These are phyloP conservation scores for Lotus japonicus DNA, from an alignment of 306 rosid species.

Conservation along the genomic window DNA sequence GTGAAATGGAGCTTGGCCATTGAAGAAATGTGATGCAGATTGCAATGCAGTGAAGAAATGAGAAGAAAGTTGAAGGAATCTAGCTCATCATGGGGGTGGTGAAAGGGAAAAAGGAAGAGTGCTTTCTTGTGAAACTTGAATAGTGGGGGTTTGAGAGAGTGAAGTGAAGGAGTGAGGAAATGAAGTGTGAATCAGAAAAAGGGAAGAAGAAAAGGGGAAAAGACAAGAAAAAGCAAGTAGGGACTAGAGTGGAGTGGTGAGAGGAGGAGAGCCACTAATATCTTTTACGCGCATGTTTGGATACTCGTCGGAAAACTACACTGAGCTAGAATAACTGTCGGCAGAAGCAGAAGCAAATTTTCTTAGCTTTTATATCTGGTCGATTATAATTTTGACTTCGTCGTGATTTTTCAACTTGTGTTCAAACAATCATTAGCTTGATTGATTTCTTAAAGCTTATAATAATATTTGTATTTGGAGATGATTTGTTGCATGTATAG, in stretches of 20 bases:
- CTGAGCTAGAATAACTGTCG: too few relatives aligned
- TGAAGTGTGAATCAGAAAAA: background rate
- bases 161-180: background rate
- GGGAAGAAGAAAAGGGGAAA: conserved; percentile 14
- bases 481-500: too few relatives aligned
- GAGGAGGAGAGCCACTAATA: too few relatives aligned
- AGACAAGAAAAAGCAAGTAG: conserved; percentile 29
- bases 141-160: conserved; percentile 23
- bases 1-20: conserved; percentile 50
- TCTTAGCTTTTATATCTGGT: too few relatives aligned
- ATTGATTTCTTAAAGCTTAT: too few relatives aligned
- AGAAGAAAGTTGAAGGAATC: conserved; percentile 8
- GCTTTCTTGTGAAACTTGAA: background rate
- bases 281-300: too few relatives aligned
- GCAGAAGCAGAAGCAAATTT: too few relatives aligned
- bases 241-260: background rate
- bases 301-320: too few relatives aligned
- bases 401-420: too few relatives aligned
- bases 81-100: conserved; percentile 8
- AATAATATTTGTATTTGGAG: too few relatives aligned
- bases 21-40: background rate
- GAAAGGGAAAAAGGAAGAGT: background rate
- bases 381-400: too few relatives aligned
- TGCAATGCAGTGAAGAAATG: conserved; percentile 3
- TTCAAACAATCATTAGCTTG: too few relatives aligned